phyloP scores from a whole-genome alignment of 2,329 filamentous ascomycete genomes.

The Diaporthe velutina region DNA sequence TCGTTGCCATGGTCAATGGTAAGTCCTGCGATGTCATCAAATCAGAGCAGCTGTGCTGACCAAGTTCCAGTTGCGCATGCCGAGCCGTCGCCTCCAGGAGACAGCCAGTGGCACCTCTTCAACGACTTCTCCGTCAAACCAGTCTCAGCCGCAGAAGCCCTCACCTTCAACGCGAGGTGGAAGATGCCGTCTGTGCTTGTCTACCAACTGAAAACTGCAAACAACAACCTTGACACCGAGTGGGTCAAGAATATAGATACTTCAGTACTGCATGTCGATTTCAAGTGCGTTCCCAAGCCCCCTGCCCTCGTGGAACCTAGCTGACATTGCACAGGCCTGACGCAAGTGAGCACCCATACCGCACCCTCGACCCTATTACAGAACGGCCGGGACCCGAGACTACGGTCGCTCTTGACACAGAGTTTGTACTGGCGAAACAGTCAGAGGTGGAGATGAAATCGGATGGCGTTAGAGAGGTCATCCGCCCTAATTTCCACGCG shows the following conservation, averaged over 20 bases:
- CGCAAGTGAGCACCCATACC: conserved; percentile 67
- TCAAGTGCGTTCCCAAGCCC: conserved; percentile 56
- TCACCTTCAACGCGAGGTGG: conserved; percentile 92
- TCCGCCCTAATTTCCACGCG: conserved; percentile 89
- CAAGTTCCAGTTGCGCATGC: conserved; percentile 71
- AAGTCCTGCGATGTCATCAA: conserved; percentile 45
- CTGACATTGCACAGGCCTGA: conserved; percentile 54
- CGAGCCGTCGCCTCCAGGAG: conserved; percentile 67
- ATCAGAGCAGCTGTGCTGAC: neutral
- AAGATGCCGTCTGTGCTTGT: conserved; percentile 90
- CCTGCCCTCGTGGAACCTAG: neutral
- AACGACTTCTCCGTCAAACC: conserved; percentile 95
- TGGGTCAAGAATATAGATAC: conserved; percentile 92
- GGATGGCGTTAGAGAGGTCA: conserved; percentile 91
- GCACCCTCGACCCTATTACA: conserved; percentile 64
- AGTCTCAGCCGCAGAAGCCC: conserved; percentile 83
- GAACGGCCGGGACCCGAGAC: conserved; percentile 80
- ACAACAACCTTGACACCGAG: conserved; percentile 84
- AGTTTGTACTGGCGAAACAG: conserved; percentile 93
- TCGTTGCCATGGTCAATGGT: conserved; percentile 93
- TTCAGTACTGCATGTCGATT: conserved; percentile 83
- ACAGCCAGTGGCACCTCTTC: conserved; percentile 92
- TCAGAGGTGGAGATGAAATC: conserved; percentile 97
- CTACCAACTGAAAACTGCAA: conserved; percentile 85
- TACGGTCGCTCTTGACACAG: conserved; percentile 91